Base-by-base conservation (phyloP, 495 filamentous ascomycete species). In the Talaromyces wortmannii region DNA sequence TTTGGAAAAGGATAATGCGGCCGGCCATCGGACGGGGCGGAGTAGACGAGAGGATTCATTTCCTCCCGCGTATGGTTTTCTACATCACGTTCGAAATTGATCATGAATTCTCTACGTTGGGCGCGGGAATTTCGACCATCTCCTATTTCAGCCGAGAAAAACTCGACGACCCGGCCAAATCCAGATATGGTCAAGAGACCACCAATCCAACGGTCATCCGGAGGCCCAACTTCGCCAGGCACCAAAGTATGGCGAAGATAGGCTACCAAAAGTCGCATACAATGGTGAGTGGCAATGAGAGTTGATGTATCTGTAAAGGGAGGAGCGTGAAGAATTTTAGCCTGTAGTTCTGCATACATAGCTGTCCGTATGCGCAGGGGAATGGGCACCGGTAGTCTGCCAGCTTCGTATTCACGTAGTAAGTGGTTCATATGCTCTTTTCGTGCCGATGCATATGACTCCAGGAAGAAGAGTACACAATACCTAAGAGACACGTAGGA, bases 61-160 rank as follows among this genome's bases (percentile, higher is more conserved):
- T 70, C 70, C 48, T 75, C 71, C 51, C 67, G 70, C 56, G 66
- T 63, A 50, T 73, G 61, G 18, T 55, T 44, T 29, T 51, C 68
- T 56, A 69, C 71, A 49, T 77, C 74, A 16, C 64, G 61, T 48
- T 74, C 63, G 51, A 77, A 77, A 30, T 74, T 77, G 48, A 67
- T 59, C 74, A 77, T 77, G 56, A 77, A 77, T 23, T 73, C 70
- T 56, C 71, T 77, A 18, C 74, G 67, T 52, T 75, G 71, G 57
- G 68, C 59, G 30, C 72, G 66, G 56, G 73, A 71, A 51, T 60
- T 73, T 16, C 68, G 68, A 7, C 74, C 72, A 46, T 77, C 70
- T 0, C 74, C 74, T 10, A 77, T 74, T 53, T 77, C 74, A 0
- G 74, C 74, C 13, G 74, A 75, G 60, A 77, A 77, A 52, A 67